Conservation (phyloP, 768 basidiomycete species). For the Rhodotorula toruloides region DNA sequence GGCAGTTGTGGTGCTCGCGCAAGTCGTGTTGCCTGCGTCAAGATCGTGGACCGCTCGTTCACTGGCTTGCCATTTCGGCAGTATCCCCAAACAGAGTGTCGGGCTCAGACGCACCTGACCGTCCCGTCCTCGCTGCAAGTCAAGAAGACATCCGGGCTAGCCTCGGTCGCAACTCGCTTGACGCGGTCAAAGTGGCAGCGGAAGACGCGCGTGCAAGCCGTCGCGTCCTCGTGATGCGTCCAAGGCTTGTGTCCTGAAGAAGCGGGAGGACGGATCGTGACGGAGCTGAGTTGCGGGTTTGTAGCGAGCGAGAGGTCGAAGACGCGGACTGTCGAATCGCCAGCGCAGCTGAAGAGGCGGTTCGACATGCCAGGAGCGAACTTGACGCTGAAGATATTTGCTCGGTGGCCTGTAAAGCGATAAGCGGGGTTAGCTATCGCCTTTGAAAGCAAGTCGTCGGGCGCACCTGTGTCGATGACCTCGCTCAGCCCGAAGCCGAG, state of each 20-base stretch:
- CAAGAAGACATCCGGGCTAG: constrained; percentile 32
- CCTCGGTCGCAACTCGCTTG: constrained; percentile 38
- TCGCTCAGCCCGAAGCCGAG: constrained; percentile 14
- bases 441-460: background rate
- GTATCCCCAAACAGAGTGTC: background rate
- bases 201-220: constrained; percentile 30
- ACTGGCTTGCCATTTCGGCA: background rate
- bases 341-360: constrained; percentile 33
- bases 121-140: constrained; percentile 42
- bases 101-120: constrained; percentile 17
- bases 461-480: constrained; percentile 20
- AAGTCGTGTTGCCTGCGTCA: constrained; percentile 37
- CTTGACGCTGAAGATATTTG: constrained; percentile 41
- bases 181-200: constrained; percentile 40
- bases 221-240: constrained; percentile 7
- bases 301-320: constrained; percentile 35
- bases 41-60: background rate
- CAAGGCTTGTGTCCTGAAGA: background rate
- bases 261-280: background rate
- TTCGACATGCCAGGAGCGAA: constrained; percentile 25
- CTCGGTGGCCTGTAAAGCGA: constrained; percentile 25
- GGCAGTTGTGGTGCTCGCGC: constrained; percentile 21
- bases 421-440: too few species aligned
- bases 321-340: constrained; percentile 35
- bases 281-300: constrained; percentile 6